A percentile compares a stretch with the other conserved stretches of the same genome.
phyloP scores from a whole-genome alignment of 768 basidiomycete species.

The Lactifluus pinguis region DNA sequence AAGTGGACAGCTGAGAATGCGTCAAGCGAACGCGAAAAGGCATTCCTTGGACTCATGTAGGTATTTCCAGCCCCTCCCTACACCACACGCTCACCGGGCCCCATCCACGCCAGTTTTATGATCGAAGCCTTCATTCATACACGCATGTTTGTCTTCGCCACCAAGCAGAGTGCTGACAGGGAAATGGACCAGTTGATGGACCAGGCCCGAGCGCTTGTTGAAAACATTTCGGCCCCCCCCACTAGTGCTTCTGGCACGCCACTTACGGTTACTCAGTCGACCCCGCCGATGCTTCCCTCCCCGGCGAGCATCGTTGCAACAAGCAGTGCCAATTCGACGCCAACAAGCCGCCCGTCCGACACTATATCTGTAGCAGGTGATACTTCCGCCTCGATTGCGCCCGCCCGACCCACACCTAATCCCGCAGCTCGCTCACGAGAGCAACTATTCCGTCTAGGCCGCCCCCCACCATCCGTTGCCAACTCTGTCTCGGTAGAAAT shows the following conservation, averaged over 20 bases:
- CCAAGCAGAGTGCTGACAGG: constrained; percentile 23
- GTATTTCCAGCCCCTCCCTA: constrained; percentile 25
- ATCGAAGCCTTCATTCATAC: constrained; percentile 66
- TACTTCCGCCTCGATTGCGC: constrained; percentile 16
- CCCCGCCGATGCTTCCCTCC: constrained; percentile 73
- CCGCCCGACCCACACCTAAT: constrained; percentile 22
- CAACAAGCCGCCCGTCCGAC: constrained; percentile 48
- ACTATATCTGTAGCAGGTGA: constrained; percentile 38
- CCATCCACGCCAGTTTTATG: constrained; percentile 48
- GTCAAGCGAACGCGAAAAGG: constrained; percentile 40
- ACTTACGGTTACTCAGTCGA: constrained; percentile 22
- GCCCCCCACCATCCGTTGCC: constrained; percentile 20
- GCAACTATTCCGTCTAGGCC: constrained; percentile 18
- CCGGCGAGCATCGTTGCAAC: constrained; percentile 60
- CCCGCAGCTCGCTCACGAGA: constrained; percentile 22
- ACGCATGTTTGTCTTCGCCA: constrained; percentile 39
- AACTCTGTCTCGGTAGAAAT: constrained; percentile 20
- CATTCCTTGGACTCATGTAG: constrained; percentile 77
- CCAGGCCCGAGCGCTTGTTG: constrained; percentile 20
- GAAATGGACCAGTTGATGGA: constrained; percentile 18
- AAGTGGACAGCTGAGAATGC: constrained; percentile 48
- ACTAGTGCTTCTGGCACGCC: constrained; percentile 16
- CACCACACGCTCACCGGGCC: constrained; percentile 27
- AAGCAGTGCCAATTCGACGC: constrained; percentile 71
- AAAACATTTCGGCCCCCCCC: constrained; percentile 16